Evolutionary conservation across 257 asterid genomes (phyloP).

Genomic region (Buddleja alternifolia): DNA sequence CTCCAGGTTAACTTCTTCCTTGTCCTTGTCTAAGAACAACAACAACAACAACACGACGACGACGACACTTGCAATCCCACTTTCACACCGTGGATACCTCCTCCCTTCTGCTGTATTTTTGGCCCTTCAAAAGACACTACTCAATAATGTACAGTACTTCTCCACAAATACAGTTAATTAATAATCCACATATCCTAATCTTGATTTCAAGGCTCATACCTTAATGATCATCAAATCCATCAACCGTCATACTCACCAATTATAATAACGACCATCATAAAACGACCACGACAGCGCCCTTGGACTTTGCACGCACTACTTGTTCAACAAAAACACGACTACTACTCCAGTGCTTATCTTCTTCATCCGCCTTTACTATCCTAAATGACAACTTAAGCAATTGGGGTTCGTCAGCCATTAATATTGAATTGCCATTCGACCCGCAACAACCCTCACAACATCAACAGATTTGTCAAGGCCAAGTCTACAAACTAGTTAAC

Average conservation of each 20-base stretch:
- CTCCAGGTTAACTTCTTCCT: not conserved
- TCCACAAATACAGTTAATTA: too few species aligned
- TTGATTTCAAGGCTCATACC: not conserved
- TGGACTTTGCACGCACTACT: slow-evolving; percentile 37
- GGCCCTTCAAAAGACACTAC: too few species aligned
- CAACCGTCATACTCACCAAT: too few species aligned
- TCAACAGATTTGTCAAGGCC: slow-evolving; percentile 24
- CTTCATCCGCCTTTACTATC: slow-evolving; percentile 30
- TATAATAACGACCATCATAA: too few species aligned
- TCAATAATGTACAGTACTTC: too few species aligned
- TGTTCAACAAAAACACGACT: slow-evolving; percentile 39
- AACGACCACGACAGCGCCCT: too few species aligned
- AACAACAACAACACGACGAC: not conserved
- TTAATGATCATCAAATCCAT: too few species aligned
- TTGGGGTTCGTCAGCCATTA: slow-evolving; percentile 30
- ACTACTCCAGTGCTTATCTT: slow-evolving; percentile 25
- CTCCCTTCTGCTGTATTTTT: too few species aligned
- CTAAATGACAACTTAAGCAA: slow-evolving; percentile 29
- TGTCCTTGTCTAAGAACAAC: not conserved
- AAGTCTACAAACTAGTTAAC: slow-evolving; percentile 15
- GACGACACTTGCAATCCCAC: not conserved
- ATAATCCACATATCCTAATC: not conserved
- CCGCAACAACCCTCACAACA: slow-evolving; percentile 5
- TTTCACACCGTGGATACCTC: slow-evolving; percentile 54
- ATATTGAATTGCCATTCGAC: slow-evolving; percentile 19